A percentile compares a stretch with the other conserved stretches of the same genome.
These are phyloP conservation scores for Saccharomyces hybrid DNA, from an alignment of 1,139 yeast genomes.

Conservation along the genomic window DNA sequence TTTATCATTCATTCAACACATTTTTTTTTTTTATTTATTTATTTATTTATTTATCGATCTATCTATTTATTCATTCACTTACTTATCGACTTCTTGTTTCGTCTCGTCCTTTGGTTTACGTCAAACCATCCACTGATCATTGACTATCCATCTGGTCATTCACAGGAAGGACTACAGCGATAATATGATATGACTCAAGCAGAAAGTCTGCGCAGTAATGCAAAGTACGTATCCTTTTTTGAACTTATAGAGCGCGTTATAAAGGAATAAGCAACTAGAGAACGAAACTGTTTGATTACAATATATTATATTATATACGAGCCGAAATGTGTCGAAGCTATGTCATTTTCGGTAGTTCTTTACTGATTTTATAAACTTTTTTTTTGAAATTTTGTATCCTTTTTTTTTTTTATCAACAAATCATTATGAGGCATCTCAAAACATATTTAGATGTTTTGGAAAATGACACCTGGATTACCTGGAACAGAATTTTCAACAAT, in stretches of 20 bases:
- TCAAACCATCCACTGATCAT: not conserved
- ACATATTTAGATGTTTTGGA: constrained; percentile 44
- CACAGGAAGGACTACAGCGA: too few species aligned
- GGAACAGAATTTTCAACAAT: constrained; percentile 81
- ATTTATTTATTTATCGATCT: not conserved
- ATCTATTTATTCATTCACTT: not conserved
- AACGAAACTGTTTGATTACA: too few species aligned
- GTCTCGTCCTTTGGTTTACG: not conserved
- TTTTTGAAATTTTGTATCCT: not conserved
- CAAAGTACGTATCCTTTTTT: too few species aligned
- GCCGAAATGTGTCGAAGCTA: too few species aligned
- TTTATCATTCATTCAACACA: not conserved
- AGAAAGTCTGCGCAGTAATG: too few species aligned
- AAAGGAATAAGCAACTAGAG: too few species aligned
- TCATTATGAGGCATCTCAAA: not conserved
- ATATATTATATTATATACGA: too few species aligned
- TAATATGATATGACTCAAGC: too few species aligned
- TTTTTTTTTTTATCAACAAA: not conserved
- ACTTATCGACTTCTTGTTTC: not conserved
- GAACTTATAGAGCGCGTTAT: too few species aligned
- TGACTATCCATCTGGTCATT: too few species aligned
- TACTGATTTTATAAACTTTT: not conserved
- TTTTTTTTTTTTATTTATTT: not conserved
- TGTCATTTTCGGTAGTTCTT: not conserved
- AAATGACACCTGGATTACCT: constrained; percentile 82